Evolutionary conservation across 495 filamentous ascomycete species (phyloP), one percentile per base, ranked within the genome.

Genomic region (Xylaria telfairii): DNA sequence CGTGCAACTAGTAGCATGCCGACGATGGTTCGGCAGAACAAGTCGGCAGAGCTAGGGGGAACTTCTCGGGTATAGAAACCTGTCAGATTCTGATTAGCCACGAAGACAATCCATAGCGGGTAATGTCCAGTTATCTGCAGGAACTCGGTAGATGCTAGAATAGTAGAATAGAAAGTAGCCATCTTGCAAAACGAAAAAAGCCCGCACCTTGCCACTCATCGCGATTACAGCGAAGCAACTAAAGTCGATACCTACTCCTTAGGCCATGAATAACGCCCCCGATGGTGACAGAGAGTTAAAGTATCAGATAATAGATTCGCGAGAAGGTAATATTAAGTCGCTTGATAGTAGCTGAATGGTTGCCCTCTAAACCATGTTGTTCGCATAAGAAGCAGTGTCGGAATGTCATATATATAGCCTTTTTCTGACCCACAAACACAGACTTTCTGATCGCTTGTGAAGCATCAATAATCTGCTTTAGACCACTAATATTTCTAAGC

Each of bases 381-480:
- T 21, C 30, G 19, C 21, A 21, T 19, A 39, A 3, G 17, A 59
- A 21, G 32, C 1, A 59, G 56, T 9, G 34, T 34, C 17, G n/a
- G 17, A 59, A n/a, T 37, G 30, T 8, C 19, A 59, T 59, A 37
- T 37, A 59, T 59, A 59, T 59, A 59, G 32, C 19, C 30, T 59
- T 21, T 37, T 59, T 32, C 21, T 2, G 13, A 39, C 7, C 56
- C n/a, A n/a, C 30, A 37, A 10, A 37, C 30, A 37, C 30, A 13
- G 0, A 0, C 28, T n/a, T 28, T 57, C n/a, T 12, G 28, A 9
- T 57, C 19, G 7, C n/a, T 59, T 59, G 54, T 19, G 10, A 59
- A 59, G 15, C 54, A 59, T 59, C 54, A 59, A n/a, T 59, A 59
- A 37, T 59, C 54, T 37, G 7, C 30, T 19, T 57, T 57, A 10